phyloP scores from a whole-genome alignment of 1,139 yeast species.

The Williopsis jadinii region DNA sequence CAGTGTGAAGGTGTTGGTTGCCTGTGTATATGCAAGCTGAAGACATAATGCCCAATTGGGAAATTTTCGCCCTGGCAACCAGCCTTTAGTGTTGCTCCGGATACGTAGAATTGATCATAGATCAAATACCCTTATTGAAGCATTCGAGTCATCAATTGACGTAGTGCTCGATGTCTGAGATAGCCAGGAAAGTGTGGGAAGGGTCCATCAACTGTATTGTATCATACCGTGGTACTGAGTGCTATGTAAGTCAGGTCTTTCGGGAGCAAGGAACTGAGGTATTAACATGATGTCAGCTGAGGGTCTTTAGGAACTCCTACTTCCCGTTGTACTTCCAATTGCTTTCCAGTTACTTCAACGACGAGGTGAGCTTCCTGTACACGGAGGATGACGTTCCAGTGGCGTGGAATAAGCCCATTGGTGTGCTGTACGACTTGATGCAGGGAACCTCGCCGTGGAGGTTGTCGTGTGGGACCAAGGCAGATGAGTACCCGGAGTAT shows the following conservation, averaged over 20 bases:
- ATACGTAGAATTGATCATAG: no score
- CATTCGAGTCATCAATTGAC: no score
- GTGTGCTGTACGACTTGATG: conserved; percentile 55
- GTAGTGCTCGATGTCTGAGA: no score
- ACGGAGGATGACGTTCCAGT: conserved; percentile 47
- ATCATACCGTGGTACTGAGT: neutral
- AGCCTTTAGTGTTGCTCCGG: no score
- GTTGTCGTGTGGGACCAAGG: conserved; percentile 20
- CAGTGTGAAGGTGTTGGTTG: no score
- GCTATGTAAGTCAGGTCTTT: neutral
- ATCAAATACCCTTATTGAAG: no score
- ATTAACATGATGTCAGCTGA: conserved; percentile 4
- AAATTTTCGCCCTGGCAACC: no score
- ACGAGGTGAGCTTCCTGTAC: neutral
- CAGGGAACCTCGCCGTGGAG: conserved; percentile 37
- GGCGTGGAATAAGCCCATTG: conserved; percentile 77
- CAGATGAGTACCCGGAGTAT: conserved; percentile 40
- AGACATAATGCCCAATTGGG: no score
- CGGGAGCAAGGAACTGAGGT: no score
- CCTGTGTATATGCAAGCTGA: no score
- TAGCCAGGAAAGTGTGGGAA: conserved; percentile 37
- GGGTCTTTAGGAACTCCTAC: conserved; percentile 45
- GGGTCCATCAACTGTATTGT: conserved; percentile 46
- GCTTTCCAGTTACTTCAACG: conserved; percentile 36
- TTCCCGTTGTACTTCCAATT: conserved; percentile 41